Conservation (phyloP, 1,139 yeast species). For the Suhomyces choctaworum region DNA sequence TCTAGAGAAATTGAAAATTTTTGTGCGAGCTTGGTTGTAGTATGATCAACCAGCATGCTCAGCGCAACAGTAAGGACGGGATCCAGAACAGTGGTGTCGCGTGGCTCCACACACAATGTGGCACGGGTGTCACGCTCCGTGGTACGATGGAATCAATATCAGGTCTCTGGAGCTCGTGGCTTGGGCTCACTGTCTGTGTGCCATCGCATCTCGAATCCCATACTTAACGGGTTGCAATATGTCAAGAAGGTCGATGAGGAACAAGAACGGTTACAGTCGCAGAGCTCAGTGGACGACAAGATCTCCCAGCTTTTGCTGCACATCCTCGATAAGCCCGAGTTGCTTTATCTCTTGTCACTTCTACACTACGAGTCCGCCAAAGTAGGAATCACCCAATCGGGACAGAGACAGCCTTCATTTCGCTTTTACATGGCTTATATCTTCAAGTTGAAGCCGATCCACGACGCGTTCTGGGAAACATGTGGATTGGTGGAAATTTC, state of each 20-base stretch:
- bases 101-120: too few relatives aligned
- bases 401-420: slow-evolving; percentile 3
- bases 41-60: too few relatives aligned
- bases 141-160: too few relatives aligned
- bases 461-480: slow-evolving; percentile 43
- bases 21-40: too few relatives aligned
- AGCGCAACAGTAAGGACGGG: too few relatives aligned
- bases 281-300: slow-evolving; percentile 23
- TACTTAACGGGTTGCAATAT: slow-evolving; percentile 21
- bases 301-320: slow-evolving; percentile 25
- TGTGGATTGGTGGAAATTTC: slow-evolving; percentile 35
- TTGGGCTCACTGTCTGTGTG: background rate
- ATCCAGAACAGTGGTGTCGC: too few relatives aligned
- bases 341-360: slow-evolving; percentile 30
- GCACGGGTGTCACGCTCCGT: too few relatives aligned
- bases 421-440: slow-evolving; percentile 11
- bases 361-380: slow-evolving; percentile 36
- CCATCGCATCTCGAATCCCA: background rate
- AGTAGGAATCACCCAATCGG: slow-evolving; percentile 28
- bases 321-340: slow-evolving; percentile 33
- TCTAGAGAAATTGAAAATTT: slow-evolving; percentile 3
- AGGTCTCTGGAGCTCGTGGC: background rate
- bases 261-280: slow-evolving; percentile 21
- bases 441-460: slow-evolving; percentile 30
- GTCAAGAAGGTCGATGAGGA: slow-evolving; percentile 34